Percentiles rank a stretch among this genome's conserved stretches.
Evolutionary conservation across 2,329 filamentous ascomycete genomes (phyloP).

Genomic region (Cladophialophora carrionii): DNA sequence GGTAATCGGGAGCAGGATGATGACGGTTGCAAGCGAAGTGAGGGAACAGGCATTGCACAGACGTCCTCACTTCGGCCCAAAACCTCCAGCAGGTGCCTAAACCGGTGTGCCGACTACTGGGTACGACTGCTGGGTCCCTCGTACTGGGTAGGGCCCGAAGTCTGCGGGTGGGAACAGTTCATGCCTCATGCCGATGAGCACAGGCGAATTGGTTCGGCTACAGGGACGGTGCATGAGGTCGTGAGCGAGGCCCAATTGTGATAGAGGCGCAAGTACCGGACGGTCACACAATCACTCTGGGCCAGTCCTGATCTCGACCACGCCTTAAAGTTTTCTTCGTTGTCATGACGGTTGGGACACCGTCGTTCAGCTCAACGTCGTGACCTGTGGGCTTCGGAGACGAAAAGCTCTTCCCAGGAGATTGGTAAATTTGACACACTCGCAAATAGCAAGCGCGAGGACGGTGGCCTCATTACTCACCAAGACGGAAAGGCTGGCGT

Average conservation of each 20-base stretch:
- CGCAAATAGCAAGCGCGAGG: conserved; percentile 14
- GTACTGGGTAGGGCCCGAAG: not conserved
- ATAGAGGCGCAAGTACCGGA: not conserved
- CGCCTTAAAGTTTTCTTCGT: not conserved
- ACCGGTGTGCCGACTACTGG: not conserved
- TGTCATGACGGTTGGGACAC: not conserved
- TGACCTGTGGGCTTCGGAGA: not conserved
- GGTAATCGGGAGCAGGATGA: not conserved
- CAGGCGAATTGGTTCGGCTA: conserved; percentile 8
- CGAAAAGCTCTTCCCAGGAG: conserved; percentile 5
- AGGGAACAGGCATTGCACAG: not conserved
- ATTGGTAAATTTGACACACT: conserved; percentile 23
- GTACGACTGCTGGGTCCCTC: no score
- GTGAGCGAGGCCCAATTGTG: not conserved
- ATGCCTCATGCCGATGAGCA: conserved; percentile 28
- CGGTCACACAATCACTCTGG: not conserved
- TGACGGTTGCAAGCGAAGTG: not conserved
- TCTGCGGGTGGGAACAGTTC: conserved; percentile 29
- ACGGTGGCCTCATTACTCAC: not conserved
- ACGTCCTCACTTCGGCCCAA: not conserved
- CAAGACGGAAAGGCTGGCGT: conserved; percentile 8
- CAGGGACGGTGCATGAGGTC: not conserved
- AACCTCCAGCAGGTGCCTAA: not conserved
- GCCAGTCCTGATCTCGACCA: not conserved
- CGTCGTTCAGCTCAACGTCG: not conserved